phyloP scores from a whole-genome alignment of 495 filamentous ascomycete species.

The Pyrenopolyporus hunteri region DNA sequence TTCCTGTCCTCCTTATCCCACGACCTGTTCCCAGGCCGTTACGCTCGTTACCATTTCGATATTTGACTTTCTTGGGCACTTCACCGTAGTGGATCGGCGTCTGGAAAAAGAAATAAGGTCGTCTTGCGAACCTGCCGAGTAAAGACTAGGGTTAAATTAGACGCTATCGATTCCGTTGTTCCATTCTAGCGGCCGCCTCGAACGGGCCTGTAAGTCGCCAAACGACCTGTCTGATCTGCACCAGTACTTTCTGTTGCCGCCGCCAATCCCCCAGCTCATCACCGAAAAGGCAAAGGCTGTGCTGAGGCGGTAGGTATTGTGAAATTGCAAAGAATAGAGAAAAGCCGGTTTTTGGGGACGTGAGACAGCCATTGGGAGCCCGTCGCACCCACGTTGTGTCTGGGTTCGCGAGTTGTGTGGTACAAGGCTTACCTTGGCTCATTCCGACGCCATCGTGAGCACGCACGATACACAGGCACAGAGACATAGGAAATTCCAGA shows the following conservation, averaged over 20 bases:
- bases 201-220: conserved; percentile 37
- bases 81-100: conserved; percentile 31
- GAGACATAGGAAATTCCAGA: conserved; percentile 32
- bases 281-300: conserved; percentile 36
- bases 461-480: conserved; percentile 38
- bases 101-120: conserved; percentile 15
- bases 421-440: conserved; percentile 42
- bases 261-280: conserved; percentile 32
- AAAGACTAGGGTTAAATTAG: conserved; percentile 40
- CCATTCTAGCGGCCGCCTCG: conserved; percentile 38
- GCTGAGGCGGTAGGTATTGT: conserved; percentile 20
- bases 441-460: conserved; percentile 42
- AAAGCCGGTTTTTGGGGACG: conserved; percentile 38
- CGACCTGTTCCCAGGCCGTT: conserved; percentile 35
- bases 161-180: conserved; percentile 39
- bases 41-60: conserved; percentile 41
- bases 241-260: conserved; percentile 35
- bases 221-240: conserved; percentile 41
- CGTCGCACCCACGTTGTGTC: conserved; percentile 41
- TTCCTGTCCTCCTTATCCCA: conserved; percentile 21
- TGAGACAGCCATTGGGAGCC: conserved; percentile 34
- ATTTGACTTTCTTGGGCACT: conserved; percentile 28
- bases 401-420: conserved; percentile 37
- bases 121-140: conserved; percentile 25
- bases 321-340: conserved; percentile 8